These are phyloP conservation scores for Pichia sp. DNA, from an alignment of 1,139 yeast species.

Conservation along the genomic window DNA sequence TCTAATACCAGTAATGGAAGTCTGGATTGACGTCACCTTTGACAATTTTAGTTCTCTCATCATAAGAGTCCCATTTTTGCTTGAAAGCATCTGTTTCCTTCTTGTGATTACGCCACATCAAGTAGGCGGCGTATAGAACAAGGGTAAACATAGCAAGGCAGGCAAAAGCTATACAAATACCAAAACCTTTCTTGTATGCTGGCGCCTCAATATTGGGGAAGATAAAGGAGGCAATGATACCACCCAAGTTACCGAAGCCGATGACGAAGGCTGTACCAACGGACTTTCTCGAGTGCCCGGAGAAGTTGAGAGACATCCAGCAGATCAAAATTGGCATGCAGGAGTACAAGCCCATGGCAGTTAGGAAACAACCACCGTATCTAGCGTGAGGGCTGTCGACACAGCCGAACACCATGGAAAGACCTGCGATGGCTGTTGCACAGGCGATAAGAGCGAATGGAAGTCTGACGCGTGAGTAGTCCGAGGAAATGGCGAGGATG, in stretches of 20 bases:
- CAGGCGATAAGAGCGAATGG: slow-evolving; percentile 45
- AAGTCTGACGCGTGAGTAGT: slow-evolving; percentile 42
- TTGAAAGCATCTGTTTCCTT: slow-evolving; percentile 38
- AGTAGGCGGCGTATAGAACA: slow-evolving; percentile 41
- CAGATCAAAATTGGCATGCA: slow-evolving; percentile 77
- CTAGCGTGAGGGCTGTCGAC: slow-evolving; percentile 39
- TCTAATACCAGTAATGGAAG: slow-evolving; percentile 36
- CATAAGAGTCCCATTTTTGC: slow-evolving; percentile 42
- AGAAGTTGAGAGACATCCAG: slow-evolving; percentile 64
- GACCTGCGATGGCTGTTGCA: slow-evolving; percentile 49
- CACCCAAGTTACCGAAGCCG: slow-evolving; percentile 83
- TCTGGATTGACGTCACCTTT: slow-evolving; percentile 68
- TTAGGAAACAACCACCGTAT: slow-evolving; percentile 70
- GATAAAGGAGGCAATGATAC: slow-evolving; percentile 65
- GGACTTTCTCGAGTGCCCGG: slow-evolving; percentile 67
- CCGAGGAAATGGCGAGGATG: slow-evolving; percentile 46
- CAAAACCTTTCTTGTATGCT: slow-evolving; percentile 51
- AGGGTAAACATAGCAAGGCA: slow-evolving; percentile 47
- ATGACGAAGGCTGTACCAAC: slow-evolving; percentile 75
- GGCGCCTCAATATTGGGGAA: slow-evolving; percentile 60
- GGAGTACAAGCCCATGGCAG: slow-evolving; percentile 62
- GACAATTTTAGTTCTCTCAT: slow-evolving; percentile 45
- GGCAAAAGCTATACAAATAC: slow-evolving; percentile 49
- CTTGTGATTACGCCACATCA: slow-evolving; percentile 39
- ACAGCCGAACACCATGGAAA: slow-evolving; percentile 44